Base-by-base conservation (phyloP, 129 eudicot genomes). In the Flaveria robusta region DNA sequence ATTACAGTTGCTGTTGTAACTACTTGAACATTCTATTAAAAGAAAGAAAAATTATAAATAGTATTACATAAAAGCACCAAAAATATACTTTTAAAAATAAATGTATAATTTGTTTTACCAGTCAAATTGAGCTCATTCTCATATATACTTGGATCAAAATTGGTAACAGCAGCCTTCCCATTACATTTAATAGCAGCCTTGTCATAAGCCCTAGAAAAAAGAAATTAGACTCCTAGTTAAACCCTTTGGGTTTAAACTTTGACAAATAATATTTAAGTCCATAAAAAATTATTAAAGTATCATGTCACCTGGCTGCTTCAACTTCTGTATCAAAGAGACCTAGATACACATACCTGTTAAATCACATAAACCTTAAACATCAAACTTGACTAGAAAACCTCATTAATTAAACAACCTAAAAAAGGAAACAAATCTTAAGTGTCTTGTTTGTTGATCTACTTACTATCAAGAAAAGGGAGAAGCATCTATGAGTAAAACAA, bases 291-390 rank as follows among this genome's bases (percentile, higher is more conserved):
- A 26, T 16, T 7, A 72, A 73, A 56, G 4, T 16, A 16, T 81
- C 7, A 15, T 55, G 43, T 73, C 66, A 95, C 99, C 92, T 95
- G 68, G 99, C 99, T 70, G 99, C 99, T 83, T 95, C 99, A 83
- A 95, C 80, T 85, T 95, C 99, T 41, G 97, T 91, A 86, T 95
- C 97, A 76, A 95, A 95, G 20, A 95, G 97, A 31, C 99, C 99
- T 85, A 95, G 76, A 83, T 95, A 95, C n/a, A 95, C 99, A 83
- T 91, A 95, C 96, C 99, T 95, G 81, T 62, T 45, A 66, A 82
- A 76, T 67, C 56, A 66, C 63, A 73, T 65, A 34, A 55, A 74
- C 51, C 50, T 74, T 52, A 73, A 27, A 73, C 83, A 72, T 74
- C 79, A 82, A 77, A 82, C 24, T 73, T 66, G 74, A 80, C 51